A percentile compares a stretch with the other conserved stretches of the same genome.
Conservation (phyloP, 108 stramenopile species). For the Conticribra guillardii region DNA sequence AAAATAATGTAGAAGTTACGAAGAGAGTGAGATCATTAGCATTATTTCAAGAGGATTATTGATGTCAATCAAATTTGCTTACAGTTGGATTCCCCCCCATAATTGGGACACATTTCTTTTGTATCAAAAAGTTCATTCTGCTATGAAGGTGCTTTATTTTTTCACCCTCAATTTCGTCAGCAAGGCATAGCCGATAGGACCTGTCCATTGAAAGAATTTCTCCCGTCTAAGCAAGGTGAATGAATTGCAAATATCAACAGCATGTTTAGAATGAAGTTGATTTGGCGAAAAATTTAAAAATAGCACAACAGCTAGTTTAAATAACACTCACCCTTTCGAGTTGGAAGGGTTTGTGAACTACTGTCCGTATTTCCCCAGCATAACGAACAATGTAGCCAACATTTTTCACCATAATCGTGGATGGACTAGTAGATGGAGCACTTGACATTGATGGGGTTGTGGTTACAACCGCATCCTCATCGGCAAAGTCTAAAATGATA, state of each 20-base stretch:
- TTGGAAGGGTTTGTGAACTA: conserved; percentile 40
- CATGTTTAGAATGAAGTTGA: too few relatives aligned
- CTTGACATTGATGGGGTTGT: background rate
- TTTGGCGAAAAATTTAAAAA: too few relatives aligned
- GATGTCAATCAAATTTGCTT: background rate
- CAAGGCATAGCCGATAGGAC: conserved; percentile 30
- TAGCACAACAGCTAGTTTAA: too few relatives aligned
- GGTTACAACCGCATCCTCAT: too few relatives aligned
- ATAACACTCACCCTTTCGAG: background rate
- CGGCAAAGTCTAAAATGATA: too few relatives aligned
- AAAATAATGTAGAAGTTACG: background rate
- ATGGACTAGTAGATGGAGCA: conserved; percentile 13
- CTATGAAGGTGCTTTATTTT: conserved; percentile 15
- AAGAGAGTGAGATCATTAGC: too few relatives aligned
- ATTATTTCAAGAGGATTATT: background rate
- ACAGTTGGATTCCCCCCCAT: conserved; percentile 46
- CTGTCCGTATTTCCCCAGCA: conserved; percentile 39
- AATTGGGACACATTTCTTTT: conserved; percentile 8
- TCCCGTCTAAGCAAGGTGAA: conserved; percentile 27
- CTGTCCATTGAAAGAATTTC: conserved; percentile 42
- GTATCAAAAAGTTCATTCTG: conserved; percentile 32
- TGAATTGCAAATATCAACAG: too few relatives aligned
- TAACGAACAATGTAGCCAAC: conserved; percentile 33
- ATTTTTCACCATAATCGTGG: conserved; percentile 24
- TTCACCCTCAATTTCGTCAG: conserved; percentile 42